Evolutionary conservation across 805 yeast genomes (phyloP), one percentile per base, ranked within the genome.

Genomic region (Candida oleophila): DNA sequence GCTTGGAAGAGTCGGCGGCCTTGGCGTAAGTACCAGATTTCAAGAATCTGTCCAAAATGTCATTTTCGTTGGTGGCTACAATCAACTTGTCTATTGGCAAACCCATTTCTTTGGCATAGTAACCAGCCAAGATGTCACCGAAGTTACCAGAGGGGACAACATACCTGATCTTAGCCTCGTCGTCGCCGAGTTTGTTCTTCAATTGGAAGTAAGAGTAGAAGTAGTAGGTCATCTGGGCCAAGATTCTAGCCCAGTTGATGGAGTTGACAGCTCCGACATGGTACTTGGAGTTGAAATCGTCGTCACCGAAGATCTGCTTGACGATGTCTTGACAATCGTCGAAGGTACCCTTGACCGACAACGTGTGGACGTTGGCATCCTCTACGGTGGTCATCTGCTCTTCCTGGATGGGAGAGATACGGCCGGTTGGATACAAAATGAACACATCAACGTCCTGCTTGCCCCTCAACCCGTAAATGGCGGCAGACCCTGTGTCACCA

Each of bases 401-500:
- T 72, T 94, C 99, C 76, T 94, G 99, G 54, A 94, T 86, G 38
- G 97, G 97, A 32, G 98, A 91, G 47, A 94, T 94, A 66, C 97
- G 83, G 42, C 98, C 99, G 7, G 96, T 89, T 59, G 99, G 99
- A 64, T 92, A 94, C 58, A 94, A 73, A 54, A 94, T 94, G 69
- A 94, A 94, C 19, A 94, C 99, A 25, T 95, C 87, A n/a, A 94
- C 97, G 66, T 94, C 98, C 69, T 90, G 87, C 72, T 94, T 94
- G 66, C 95, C 95, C 72, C 99, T 81, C 55, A 94, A 79, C 45
- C 99, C 99, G 70, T 94, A 94, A 56, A 94, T 94, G 52, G 99
- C 99, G 45, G 99, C 99, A 45, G 96, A 87, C 49, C 99, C 99
- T 41, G 99, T 94, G 62, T 94, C 99, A 62, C 99, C 99, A 41